phyloP scores from a whole-genome alignment of 2,329 filamentous ascomycete genomes.

The Monosporascus sp. region DNA sequence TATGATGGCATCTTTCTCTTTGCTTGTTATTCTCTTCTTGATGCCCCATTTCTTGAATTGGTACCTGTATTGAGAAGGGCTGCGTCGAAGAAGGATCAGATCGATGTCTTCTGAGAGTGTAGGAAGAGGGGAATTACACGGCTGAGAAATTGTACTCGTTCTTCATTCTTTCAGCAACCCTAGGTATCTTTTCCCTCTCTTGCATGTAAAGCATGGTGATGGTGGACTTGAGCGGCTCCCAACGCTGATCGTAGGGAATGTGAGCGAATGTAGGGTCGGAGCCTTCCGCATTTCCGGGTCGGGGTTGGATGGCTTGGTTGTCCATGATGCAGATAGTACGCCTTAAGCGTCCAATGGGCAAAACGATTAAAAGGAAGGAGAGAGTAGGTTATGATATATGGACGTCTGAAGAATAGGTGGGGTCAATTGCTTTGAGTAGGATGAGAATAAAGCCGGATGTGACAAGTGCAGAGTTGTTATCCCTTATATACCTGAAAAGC shows the following conservation, averaged over 20 bases:
- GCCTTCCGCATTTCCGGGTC: not conserved
- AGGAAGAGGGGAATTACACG: conserved; percentile 1
- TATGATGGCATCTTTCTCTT: conserved; percentile 13
- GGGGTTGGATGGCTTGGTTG: not conserved
- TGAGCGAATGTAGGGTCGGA: conserved; percentile 5
- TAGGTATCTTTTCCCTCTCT: conserved; percentile 1
- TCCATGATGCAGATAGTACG: not conserved
- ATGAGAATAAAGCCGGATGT: not conserved
- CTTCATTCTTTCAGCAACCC: conserved; percentile 13
- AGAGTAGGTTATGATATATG: not conserved
- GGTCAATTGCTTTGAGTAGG: not conserved
- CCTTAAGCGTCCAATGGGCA: not conserved
- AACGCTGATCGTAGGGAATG: conserved; percentile 16
- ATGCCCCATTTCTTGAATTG: conserved; percentile 10
- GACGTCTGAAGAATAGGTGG: not conserved
- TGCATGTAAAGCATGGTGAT: conserved; percentile 13
- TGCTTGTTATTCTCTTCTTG: conserved; percentile 6
- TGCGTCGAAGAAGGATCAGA: not conserved
- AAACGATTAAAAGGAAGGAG: not conserved
- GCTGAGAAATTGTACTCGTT: conserved; percentile 13
- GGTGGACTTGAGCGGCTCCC: conserved; percentile 12
- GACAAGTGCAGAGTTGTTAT: no score
- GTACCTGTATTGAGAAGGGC: conserved; percentile 8
- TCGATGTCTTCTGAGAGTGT: not conserved
- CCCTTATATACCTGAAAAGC: no score